Evolutionary conservation across 768 basidiomycete genomes (phyloP).

Genomic region (Pleurotus citrinopileatus): DNA sequence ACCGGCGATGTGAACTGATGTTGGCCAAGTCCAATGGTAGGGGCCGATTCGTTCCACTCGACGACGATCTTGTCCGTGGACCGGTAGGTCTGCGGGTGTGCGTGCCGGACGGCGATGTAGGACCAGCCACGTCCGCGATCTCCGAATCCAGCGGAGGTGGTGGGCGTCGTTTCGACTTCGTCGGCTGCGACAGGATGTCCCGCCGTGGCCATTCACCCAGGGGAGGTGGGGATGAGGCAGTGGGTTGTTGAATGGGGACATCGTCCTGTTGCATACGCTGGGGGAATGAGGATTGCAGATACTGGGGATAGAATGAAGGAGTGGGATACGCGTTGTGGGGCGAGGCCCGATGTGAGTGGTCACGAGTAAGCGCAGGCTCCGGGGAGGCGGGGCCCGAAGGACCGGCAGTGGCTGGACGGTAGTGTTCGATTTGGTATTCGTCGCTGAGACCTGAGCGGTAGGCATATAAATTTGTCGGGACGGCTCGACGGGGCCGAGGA

Average conservation of each 20-base stretch:
- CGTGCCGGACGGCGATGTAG: conserved; percentile 17
- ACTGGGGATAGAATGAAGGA: conserved; percentile 31
- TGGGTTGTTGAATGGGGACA: neutral
- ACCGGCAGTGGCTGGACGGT: conserved; percentile 25
- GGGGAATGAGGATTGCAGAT: conserved; percentile 21
- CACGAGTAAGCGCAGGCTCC: conserved; percentile 11
- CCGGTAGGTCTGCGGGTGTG: conserved; percentile 31
- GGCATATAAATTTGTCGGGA: conserved; percentile 31
- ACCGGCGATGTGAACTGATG: conserved; percentile 17
- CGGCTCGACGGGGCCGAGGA: conserved; percentile 38
- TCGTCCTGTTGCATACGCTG: conserved; percentile 17
- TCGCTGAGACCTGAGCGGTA: conserved; percentile 35
- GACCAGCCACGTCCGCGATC: conserved; percentile 15
- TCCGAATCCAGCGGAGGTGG: conserved; percentile 12
- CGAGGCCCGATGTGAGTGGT: conserved; percentile 7
- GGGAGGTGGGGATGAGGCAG: conserved; percentile 37
- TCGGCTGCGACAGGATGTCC: conserved; percentile 33
- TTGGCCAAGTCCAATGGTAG: conserved; percentile 24
- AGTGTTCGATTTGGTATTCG: conserved; percentile 50
- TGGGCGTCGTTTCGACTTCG: conserved; percentile 23
- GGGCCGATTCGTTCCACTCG: conserved; percentile 23
- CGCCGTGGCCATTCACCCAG: conserved; percentile 55
- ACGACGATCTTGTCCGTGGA: conserved; percentile 27
- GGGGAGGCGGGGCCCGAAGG: conserved; percentile 19
- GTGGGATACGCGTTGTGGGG: conserved; percentile 11